Percentiles rank a stretch among this genome's conserved stretches.
Evolutionary conservation across 192 early-diverging fungal species (phyloP).

Genomic region (Backusella liffmaniae): DNA sequence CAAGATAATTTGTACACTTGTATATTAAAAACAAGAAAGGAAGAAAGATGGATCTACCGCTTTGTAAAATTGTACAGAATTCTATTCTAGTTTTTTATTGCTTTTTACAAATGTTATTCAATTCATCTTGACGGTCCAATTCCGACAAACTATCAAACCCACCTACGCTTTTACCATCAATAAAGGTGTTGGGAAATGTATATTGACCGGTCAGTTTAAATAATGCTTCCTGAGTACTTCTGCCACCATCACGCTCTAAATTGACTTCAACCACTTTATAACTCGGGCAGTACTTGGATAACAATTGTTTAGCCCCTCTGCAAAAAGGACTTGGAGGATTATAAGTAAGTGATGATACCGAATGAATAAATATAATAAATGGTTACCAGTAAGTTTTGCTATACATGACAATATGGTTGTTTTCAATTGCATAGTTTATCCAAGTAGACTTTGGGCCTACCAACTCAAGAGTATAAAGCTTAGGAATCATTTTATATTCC

Average conservation of each 20-base stretch:
- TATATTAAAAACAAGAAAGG: background rate
- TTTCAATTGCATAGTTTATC: constrained; percentile 9
- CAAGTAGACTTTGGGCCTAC: constrained; percentile 11
- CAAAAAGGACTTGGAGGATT: constrained; percentile 29
- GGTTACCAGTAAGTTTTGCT: constrained; percentile 40
- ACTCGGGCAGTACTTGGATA: constrained; percentile 18
- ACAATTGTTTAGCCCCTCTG: constrained; percentile 22
- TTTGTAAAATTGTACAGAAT: background rate
- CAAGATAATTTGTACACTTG: background rate
- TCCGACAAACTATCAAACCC: constrained; percentile 25
- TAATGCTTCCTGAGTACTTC: constrained; percentile 22
- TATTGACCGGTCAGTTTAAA: constrained; percentile 13
- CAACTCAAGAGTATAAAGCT: constrained; percentile 31
- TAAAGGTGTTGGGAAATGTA: constrained; percentile 31
- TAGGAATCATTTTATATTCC: constrained; percentile 23
- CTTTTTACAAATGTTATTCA: constrained; percentile 7
- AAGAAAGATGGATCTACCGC: background rate
- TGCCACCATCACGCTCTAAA: constrained; percentile 11
- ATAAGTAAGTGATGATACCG: background rate
- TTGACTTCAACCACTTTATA: constrained; percentile 28
- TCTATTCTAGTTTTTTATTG: background rate
- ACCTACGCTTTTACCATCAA: constrained; percentile 21
- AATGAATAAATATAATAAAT: background rate
- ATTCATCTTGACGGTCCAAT: constrained; percentile 16
- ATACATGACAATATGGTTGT: constrained; percentile 23